Base-by-base conservation (phyloP, 768 basidiomycete genomes). In the Termitomyces sp. region DNA sequence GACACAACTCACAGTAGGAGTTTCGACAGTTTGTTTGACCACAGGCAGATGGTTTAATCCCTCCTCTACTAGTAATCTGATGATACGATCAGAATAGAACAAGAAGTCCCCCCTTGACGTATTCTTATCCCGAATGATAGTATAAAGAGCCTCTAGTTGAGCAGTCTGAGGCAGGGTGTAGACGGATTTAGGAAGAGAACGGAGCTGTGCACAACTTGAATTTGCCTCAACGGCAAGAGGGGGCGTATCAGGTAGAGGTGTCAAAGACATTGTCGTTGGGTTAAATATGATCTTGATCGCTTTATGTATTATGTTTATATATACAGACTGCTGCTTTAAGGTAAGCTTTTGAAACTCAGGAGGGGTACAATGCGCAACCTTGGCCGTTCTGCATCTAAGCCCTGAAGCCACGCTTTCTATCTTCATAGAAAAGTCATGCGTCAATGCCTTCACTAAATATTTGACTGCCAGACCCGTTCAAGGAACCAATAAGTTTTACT, bases 11-110 rank as follows among this genome's bases (percentile, higher is more conserved):
- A 88, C 92, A 46, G 92, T 94, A 1, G 92, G 92, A 0, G 93
- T 94, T 69, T 85, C 79, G 29, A 95, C 81, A 3, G 81, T 85
- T 76, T 88, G 82, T 73, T 90, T 83, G 29, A 83, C 74, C 28
- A 83, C 81, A 13, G 82, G 82, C 18, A 96, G 69, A 58, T 97
- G 94, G 70, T 99, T 98, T 60, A 98, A 74, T 20, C 95, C 92
- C 75, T 90, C 85, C 69, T 89, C 88, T 22, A 91, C 88, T 55
- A 92, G 78, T 46, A 90, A 66, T 49, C 88, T 77, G 64, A 98
- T 98, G 71, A 98, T 94, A 18, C 94, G 81, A 73, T 94, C 92
- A 12, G 89, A 90, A 71, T 95, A 95, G 74, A 98, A 99, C 60
- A 99, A 81, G 66, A 99, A 99, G 69, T 98, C 97, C 8, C 94